Base-by-base conservation (phyloP, 257 asterid species). In the Penstemon newberryi region DNA sequence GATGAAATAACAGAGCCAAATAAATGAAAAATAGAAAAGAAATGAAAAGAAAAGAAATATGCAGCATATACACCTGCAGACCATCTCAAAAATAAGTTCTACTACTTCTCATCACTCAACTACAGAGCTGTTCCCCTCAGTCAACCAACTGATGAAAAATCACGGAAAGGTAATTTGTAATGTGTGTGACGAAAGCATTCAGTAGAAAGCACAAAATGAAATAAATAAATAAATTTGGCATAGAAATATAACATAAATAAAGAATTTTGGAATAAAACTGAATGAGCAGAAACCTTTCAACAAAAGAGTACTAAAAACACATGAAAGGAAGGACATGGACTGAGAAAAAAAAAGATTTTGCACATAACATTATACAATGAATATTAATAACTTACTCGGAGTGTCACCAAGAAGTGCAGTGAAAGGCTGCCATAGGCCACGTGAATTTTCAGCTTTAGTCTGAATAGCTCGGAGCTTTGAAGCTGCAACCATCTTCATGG, bases 401-500 rank as follows among this genome's bases (percentile, higher is more conserved):
- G 72, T 70, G 84, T 94, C 99, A 77, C 99, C 97, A 72, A 94
- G 93, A 71, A 94, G 97, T 60, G 96, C 99, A 77, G 91, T 87
- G 78, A 91, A 94, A 46, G 99, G 99, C 84, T 94, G 99, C 99
- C 99, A 94, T 37, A 94, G 74, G 56, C 97, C 99, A 71, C 99
- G 95, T 10, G 99, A 91, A 38, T 94, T 89, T 81, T 91, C 97
- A 62, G 97, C 81, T 79, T 70, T 84, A 38, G 87, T 79, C 65
- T 94, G 99, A 75, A 94, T 82, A 65, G 96, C 95, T 79, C 97
- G 89, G 65, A 94, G 85, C 82, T 94, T 94, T 72, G 99, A 94
- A 56, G 99, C 99, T 58, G 99, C 99, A 91, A 94, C 97, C 99
- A 94, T 94, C 95, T 94, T 94, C 99, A 94, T 94, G 47, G 99